Conservation (phyloP, 371 early-diverging fungal species). For the Capillidium rhysosporum region DNA sequence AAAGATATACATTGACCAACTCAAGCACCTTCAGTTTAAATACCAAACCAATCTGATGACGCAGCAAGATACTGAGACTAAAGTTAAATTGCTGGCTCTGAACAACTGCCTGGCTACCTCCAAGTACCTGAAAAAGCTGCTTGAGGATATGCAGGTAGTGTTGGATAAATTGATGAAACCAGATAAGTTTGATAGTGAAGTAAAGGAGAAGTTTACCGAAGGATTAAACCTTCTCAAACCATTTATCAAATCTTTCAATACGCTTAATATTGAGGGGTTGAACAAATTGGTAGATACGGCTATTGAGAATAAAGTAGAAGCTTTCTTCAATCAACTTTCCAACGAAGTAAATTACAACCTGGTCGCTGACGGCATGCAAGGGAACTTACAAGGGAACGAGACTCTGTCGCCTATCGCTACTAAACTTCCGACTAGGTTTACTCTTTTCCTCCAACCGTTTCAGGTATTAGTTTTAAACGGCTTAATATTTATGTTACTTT, state of each 20-base stretch:
- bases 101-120: background rate
- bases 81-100: background rate
- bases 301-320: background rate
- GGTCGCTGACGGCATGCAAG: background rate
- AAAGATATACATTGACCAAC: background rate
- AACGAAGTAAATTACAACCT: background rate
- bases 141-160: background rate
- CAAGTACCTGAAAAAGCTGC: background rate
- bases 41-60: background rate
- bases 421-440: background rate
- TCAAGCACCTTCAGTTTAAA: background rate
- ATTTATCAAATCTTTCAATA: background rate
- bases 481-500: too few relatives aligned
- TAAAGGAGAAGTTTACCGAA: background rate
- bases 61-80: background rate
- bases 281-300: background rate
- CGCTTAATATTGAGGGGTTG: background rate
- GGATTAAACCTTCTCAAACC: background rate
- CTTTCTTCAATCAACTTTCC: slow-evolving; percentile 3
- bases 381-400: background rate
- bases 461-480: background rate
- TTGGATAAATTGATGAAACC: background rate
- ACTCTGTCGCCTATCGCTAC: background rate
- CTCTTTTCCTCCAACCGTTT: background rate
- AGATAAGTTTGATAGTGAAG: background rate